A percentile compares a stretch with the other conserved stretches of the same genome.
phyloP scores from a whole-genome alignment of 2,329 filamentous ascomycete species.

The Penicillium sp. region DNA sequence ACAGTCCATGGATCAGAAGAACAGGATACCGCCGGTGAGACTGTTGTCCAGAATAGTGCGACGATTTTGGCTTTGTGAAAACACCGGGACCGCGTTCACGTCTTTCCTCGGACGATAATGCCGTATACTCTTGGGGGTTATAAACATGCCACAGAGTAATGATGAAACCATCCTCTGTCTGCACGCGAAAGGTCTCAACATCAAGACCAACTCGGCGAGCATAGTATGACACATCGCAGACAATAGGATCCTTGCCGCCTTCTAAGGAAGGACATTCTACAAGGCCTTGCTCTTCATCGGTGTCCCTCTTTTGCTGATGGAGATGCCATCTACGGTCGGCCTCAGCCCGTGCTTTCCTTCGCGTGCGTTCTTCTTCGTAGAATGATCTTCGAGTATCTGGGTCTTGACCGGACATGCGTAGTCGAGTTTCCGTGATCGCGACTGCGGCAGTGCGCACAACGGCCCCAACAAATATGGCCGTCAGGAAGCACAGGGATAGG shows the following conservation, averaged over 20 bases:
- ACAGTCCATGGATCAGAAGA: constrained; percentile 80
- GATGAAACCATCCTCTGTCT: constrained; percentile 92
- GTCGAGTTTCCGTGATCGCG: constrained; percentile 52
- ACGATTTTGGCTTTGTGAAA: constrained; percentile 53
- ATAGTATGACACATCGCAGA: constrained; percentile 82
- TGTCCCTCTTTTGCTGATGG: constrained; percentile 41
- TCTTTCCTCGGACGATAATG: constrained; percentile 49
- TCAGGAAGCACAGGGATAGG: constrained; percentile 75
- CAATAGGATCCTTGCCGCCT: constrained; percentile 75
- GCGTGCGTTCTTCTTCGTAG: constrained; percentile 68
- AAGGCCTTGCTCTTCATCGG: constrained; percentile 40
- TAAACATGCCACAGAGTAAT: constrained; percentile 88
- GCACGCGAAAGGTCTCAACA: constrained; percentile 77
- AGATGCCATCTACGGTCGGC: constrained; percentile 65
- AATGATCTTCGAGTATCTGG: constrained; percentile 67
- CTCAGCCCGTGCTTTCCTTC: constrained; percentile 58
- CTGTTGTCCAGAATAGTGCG: constrained; percentile 27
- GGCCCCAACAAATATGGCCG: constrained; percentile 73
- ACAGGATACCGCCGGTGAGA: constrained; percentile 65
- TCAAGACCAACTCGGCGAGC: constrained; percentile 85
- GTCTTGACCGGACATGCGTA: constrained; percentile 61
- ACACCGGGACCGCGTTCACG: constrained; percentile 60
- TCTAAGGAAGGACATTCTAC: constrained; percentile 71
- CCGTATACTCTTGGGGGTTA: constrained; percentile 72
- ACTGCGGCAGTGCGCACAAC: constrained; percentile 66